Base-by-base conservation (phyloP, 2,329 filamentous ascomycete genomes). In the Scedosporium apiospermum region DNA sequence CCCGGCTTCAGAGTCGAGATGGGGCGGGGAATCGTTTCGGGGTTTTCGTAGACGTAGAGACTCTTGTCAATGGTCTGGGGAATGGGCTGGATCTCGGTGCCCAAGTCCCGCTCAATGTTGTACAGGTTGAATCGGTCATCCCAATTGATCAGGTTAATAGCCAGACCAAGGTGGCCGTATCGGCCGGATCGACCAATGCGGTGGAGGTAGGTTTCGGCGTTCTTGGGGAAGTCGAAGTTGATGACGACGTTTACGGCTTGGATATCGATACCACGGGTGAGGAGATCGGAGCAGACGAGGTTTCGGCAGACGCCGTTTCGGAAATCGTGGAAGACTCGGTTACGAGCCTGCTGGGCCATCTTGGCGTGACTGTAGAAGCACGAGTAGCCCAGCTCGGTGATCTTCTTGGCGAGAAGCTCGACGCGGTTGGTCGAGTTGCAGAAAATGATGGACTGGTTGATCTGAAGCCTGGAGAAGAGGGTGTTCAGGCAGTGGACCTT, bases 361-460 rank as follows among this genome's bases (percentile, higher is more conserved):
- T 93, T 92, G 61, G 95, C 95, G 75, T 99, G 95, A 68, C 93
- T 98, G 80, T 99, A 99, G 80, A 98, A 99, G 80, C 95, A 99
- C 1, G 95, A 99, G 78, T 99, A 99, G 67, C 95, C 95, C 67
- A 99, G 86, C 75, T 99, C 96, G 58, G 96, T 99, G 71, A 99
- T 99, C 77, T 99, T 99, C 83, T 99, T 99, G 60, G 95, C 95
- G 27, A 99, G 85, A 61, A 99, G 83, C 77, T 99, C 95, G 65
- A 99, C 95, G 67, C 95, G 91, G 76, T 98, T 98, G 62, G 95
- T 99, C 49, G 95, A 99, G 78, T 99, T 99, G 80, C 95, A 99
- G 80, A 99, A 99, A 74, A 99, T 99, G 79, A 99, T 99, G 66
- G 96, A 99, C 80, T 99, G 95, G 78, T 99, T 99, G 79, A 99